Percentiles rank a stretch among this genome's conserved stretches.
Conservation (phyloP, 129 eudicot genomes). For the Ambrosia artemisiifolia region DNA sequence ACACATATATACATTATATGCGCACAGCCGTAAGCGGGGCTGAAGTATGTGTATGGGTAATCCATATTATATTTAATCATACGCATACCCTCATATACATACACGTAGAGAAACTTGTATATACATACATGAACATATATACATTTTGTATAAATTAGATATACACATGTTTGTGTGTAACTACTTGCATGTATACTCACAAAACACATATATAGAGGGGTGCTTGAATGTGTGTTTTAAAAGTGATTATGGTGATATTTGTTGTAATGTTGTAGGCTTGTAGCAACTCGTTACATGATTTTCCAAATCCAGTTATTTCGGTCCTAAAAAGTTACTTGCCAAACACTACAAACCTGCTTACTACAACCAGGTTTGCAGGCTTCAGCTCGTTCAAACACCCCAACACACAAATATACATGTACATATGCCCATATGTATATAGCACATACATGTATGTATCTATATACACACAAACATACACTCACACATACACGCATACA, state of each 20-base stretch:
- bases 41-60: not conserved
- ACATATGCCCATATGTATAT: not conserved
- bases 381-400: constrained; percentile 3
- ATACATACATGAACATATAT: not conserved
- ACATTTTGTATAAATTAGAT: not conserved
- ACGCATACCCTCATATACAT: not conserved
- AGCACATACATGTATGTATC: not conserved
- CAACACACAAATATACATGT: not conserved
- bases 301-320: not conserved
- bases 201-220: not conserved
- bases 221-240: not conserved
- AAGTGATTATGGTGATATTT: not conserved
- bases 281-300: not conserved
- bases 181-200: not conserved
- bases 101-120: not conserved
- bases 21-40: too few relatives aligned
- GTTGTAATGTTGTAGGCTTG: too few relatives aligned
- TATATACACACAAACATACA: too few relatives aligned
- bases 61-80: not conserved
- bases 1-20: too few relatives aligned
- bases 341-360: not conserved
- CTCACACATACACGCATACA: not conserved
- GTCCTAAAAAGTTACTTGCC: not conserved
- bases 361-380: not conserved
- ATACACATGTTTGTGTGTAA: too few relatives aligned